Percentiles rank a stretch among this genome's conserved stretches.
phyloP scores from a whole-genome alignment of 2,329 filamentous ascomycete species.

The Pestalotiopsis sp. region DNA sequence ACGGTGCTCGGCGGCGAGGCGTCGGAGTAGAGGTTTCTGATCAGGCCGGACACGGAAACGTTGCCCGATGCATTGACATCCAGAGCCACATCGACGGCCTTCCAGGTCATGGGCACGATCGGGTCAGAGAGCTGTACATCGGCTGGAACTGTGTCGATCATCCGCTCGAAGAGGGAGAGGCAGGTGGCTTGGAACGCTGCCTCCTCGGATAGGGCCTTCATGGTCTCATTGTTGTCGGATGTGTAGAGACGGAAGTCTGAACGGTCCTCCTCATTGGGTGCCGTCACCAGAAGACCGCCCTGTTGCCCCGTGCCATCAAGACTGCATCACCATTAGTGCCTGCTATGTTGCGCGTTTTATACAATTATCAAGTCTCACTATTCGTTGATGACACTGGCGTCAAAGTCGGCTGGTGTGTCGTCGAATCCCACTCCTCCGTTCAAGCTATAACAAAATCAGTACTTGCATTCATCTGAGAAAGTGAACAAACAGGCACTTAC shows the following conservation, averaged over 20 bases:
- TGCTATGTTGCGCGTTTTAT: background rate
- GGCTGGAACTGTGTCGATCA: slow-evolving; percentile 1
- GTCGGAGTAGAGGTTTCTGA: slow-evolving; percentile 1
- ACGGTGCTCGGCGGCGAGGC: slow-evolving; percentile 2
- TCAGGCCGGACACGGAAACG: slow-evolving; percentile 3
- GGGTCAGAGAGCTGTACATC: slow-evolving; percentile 1
- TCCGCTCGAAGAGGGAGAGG: slow-evolving; percentile 6
- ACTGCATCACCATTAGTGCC: background rate
- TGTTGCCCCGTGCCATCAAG: background rate
- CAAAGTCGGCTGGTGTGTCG: background rate
- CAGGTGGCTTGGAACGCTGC: background rate
- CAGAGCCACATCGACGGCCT: background rate
- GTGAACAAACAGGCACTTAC: background rate
- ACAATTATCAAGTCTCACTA: background rate
- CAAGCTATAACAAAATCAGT: background rate
- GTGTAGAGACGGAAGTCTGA: slow-evolving; percentile 6
- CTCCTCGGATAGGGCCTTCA: slow-evolving; percentile 5
- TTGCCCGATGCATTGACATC: background rate
- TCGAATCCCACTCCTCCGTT: slow-evolving; percentile 5
- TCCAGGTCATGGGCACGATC: slow-evolving; percentile 8
- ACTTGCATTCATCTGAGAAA: background rate
- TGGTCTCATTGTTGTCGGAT: slow-evolving; percentile 8
- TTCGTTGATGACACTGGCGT: slow-evolving; percentile 6
- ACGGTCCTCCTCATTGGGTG: background rate
- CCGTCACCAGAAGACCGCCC: background rate